phyloP scores from a whole-genome alignment of 495 filamentous ascomycete species.

The Hyaloscypha hepaticicola region DNA sequence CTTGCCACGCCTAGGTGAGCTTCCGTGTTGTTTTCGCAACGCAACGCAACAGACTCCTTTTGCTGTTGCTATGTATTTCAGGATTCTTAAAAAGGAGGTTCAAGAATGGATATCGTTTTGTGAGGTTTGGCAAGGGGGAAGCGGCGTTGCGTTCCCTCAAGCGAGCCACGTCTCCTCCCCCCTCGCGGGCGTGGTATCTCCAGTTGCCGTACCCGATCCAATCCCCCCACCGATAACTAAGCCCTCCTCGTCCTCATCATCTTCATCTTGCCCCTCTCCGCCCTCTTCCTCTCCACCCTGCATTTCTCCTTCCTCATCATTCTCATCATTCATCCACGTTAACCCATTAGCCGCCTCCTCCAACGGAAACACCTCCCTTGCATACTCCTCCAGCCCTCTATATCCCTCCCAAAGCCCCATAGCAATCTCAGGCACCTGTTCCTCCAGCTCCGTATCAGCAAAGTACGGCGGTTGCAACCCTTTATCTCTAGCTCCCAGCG shows the following conservation, averaged over 20 bases:
- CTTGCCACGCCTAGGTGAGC: background rate
- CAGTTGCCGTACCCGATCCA: background rate
- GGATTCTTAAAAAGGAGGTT: too few relatives aligned
- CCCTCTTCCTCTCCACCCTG: constrained; percentile 22
- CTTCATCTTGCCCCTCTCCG: constrained; percentile 39
- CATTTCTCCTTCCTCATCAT: constrained; percentile 14
- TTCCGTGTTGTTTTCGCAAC: too few relatives aligned
- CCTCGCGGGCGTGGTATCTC: constrained; percentile 27
- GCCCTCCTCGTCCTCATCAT: constrained; percentile 28
- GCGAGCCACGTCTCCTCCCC: constrained; percentile 32
- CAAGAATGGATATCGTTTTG: too few relatives aligned
- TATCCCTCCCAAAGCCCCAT: constrained; percentile 86
- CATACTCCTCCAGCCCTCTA: constrained; percentile 92
- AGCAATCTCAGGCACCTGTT: constrained; percentile 66
- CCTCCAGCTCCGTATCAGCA: constrained; percentile 51
- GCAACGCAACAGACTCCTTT: too few relatives aligned
- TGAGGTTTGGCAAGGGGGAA: too few relatives aligned
- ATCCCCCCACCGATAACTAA: constrained; percentile 21
- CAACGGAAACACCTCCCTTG: constrained; percentile 88
- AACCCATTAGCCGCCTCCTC: constrained; percentile 93
- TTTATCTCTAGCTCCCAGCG: constrained; percentile 54
- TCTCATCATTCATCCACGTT: constrained; percentile 70
- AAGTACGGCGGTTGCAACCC: constrained; percentile 55
- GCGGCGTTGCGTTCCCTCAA: background rate
- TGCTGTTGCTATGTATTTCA: too few relatives aligned